phyloP scores from a whole-genome alignment of 2,329 filamentous ascomycete genomes.

The Fusarium armeniacum region DNA sequence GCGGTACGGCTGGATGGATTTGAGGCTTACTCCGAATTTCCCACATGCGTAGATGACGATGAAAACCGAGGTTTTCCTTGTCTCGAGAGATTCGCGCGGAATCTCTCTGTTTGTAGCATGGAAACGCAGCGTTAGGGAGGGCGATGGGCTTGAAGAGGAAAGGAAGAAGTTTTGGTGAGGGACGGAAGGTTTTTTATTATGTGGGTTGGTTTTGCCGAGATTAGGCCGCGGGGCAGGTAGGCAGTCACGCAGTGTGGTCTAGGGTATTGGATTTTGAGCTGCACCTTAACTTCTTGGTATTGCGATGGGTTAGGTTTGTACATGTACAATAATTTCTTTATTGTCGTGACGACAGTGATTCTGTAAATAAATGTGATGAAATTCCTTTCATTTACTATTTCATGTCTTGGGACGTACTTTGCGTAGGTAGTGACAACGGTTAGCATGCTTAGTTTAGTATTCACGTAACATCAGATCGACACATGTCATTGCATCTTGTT shows the following conservation, averaged over 20 bases:
- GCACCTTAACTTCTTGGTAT: not conserved
- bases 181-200: conserved; percentile 50
- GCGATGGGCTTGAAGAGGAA: conserved; percentile 65
- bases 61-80: not conserved
- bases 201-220: conserved; percentile 30
- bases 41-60: conserved; percentile 76
- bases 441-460: not conserved
- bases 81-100: conserved; percentile 36
- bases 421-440: not conserved
- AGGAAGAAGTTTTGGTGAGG: conserved; percentile 56
- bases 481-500: too few relatives aligned
- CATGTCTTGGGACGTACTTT: not conserved
- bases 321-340: not conserved
- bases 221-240: conserved; percentile 3
- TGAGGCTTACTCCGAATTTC: conserved; percentile 99
- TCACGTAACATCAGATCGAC: too few relatives aligned
- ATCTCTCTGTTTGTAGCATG: conserved; percentile 85
- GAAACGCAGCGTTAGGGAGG: conserved; percentile 95
- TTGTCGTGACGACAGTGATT: too few relatives aligned
- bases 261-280: conserved; percentile 25
- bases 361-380: fast-evolving
- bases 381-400: not conserved
- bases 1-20: conserved; percentile 48
- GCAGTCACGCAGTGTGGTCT: not conserved
- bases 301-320: fast-evolving